Evolutionary conservation across 805 yeast genomes (phyloP).

Genomic region (Danielia reshetovae): DNA sequence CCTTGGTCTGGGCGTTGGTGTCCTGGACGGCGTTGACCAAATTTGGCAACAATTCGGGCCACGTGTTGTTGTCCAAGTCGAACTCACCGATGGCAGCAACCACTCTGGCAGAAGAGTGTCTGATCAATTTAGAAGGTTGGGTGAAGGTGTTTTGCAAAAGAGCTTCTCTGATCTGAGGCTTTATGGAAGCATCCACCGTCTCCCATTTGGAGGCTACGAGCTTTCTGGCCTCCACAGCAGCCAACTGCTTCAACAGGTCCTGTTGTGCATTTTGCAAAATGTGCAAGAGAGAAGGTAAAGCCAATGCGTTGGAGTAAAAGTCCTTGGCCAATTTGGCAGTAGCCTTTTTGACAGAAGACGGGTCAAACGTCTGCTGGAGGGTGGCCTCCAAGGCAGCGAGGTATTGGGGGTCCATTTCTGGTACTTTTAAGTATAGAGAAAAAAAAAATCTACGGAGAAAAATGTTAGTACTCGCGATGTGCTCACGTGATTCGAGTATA

Average conservation of each 20-base stretch:
- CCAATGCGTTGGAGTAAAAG: slow-evolving; percentile 64
- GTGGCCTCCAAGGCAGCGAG: slow-evolving; percentile 72
- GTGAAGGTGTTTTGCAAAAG: slow-evolving; percentile 70
- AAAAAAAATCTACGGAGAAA: slow-evolving; percentile 5
- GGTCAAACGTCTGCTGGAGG: slow-evolving; percentile 70
- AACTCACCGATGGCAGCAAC: slow-evolving; percentile 78
- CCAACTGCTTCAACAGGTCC: slow-evolving; percentile 77
- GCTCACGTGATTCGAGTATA: slow-evolving; percentile 13
- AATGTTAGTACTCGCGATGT: slow-evolving; percentile 5
- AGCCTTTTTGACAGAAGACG: slow-evolving; percentile 82
- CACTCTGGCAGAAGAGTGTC: slow-evolving; percentile 88
- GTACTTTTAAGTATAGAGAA: slow-evolving; percentile 1
- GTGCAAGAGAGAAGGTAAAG: slow-evolving; percentile 80
- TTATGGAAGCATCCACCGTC: slow-evolving; percentile 42
- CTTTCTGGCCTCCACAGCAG: slow-evolving; percentile 96
- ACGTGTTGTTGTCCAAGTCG: slow-evolving; percentile 60
- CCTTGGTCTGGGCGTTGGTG: slow-evolving; percentile 56
- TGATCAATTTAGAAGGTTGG: slow-evolving; percentile 56
- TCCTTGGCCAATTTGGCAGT: slow-evolving; percentile 69
- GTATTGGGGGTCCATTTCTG: slow-evolving; percentile 65
- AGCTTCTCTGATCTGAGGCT: slow-evolving; percentile 61
- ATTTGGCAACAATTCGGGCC: slow-evolving; percentile 75
- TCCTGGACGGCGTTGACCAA: slow-evolving; percentile 57
- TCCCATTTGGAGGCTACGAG: slow-evolving; percentile 72
- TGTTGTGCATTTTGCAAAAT: slow-evolving; percentile 67